A percentile compares a stretch with the other conserved stretches of the same genome.
These are phyloP conservation scores for Phytophthora tentaculata DNA, from an alignment of 352 stramenopile genomes.

Conservation along the genomic window DNA sequence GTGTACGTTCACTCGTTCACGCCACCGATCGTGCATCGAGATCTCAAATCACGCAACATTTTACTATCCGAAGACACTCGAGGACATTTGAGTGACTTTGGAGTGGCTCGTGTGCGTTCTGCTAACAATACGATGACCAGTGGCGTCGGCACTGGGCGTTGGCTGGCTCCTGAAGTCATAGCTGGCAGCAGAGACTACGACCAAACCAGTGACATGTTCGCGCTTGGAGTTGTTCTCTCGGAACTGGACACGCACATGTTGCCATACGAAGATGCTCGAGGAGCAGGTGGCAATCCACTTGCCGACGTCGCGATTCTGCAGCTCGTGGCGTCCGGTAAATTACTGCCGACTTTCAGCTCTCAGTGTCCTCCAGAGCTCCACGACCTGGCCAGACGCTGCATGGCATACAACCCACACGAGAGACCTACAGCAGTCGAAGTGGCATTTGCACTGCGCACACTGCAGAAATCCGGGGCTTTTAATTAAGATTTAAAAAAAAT, in stretches of 20 bases:
- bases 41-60: slow-evolving; percentile 70
- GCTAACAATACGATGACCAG: slow-evolving; percentile 14
- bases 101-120: neutral
- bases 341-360: slow-evolving; percentile 42
- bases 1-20: slow-evolving; percentile 70
- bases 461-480: neutral
- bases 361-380: slow-evolving; percentile 45
- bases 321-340: slow-evolving; percentile 39
- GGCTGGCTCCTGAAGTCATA: slow-evolving; percentile 69
- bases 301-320: slow-evolving; percentile 57
- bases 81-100: neutral
- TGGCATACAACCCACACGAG: slow-evolving; percentile 36
- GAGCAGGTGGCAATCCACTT: slow-evolving; percentile 39
- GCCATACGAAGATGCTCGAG: slow-evolving; percentile 52
- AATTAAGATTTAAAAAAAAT: no score
- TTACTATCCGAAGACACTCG: slow-evolving; percentile 33
- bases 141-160: slow-evolving; percentile 56
- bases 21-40: slow-evolving; percentile 59
- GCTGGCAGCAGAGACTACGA: slow-evolving; percentile 52
- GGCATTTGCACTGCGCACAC: slow-evolving; percentile 12
- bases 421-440: slow-evolving; percentile 52
- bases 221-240: slow-evolving; percentile 59
- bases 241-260: slow-evolving; percentile 64
- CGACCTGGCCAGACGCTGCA: slow-evolving; percentile 39
- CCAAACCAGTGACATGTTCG: slow-evolving; percentile 60